Base-by-base conservation (phyloP, 495 filamentous ascomycete genomes). In the Neurospora sp. region DNA sequence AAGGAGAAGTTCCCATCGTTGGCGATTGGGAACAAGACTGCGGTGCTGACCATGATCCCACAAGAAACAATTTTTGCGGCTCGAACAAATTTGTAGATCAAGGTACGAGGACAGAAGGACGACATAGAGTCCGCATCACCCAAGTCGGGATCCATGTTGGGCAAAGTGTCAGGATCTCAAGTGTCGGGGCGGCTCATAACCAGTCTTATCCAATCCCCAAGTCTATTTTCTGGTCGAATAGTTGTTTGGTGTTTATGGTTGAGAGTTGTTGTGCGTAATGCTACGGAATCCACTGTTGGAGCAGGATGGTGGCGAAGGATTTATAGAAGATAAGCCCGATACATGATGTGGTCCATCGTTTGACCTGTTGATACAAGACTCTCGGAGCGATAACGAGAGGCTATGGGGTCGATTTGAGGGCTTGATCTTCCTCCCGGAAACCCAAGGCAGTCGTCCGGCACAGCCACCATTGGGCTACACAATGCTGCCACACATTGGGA, bases 21-120 rank as follows among this genome's bases (percentile, higher is more conserved):
- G 14, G 78, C 74, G 5, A 77, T 74, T 16, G 80, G 77, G 70
- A 79, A 77, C 12, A 80, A 27, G 68, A 82, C 69, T n/a, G 79
- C 81, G 9, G 79, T 72, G 37, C 77, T 79, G 70, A 81, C 75
- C 82, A 84, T 83, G 40, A 75, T 27, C 3, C 79, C 81, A 31
- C 72, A 75, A 27, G 81, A 78, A 18, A 80, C 2, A 31, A 81
- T 76, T 48, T 78, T 82, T 71, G 48, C 40, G 40, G 69, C 42
- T 73, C 42, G 69, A 27, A 68, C 71, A n/a, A 53, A 12, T 0
- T 11, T 53, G 46, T 6, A 20, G 46, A 53, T 20, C 20, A 53
- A 27, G 10, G 46, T 11, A 22, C 7, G 20, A 22, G 46, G 20
- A 53, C 20, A 22, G 20, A 53, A 53, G 20, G 9, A 53, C 46